Conservation (phyloP, 257 asterid genomes). For the Capsicum rhomboideum region DNA sequence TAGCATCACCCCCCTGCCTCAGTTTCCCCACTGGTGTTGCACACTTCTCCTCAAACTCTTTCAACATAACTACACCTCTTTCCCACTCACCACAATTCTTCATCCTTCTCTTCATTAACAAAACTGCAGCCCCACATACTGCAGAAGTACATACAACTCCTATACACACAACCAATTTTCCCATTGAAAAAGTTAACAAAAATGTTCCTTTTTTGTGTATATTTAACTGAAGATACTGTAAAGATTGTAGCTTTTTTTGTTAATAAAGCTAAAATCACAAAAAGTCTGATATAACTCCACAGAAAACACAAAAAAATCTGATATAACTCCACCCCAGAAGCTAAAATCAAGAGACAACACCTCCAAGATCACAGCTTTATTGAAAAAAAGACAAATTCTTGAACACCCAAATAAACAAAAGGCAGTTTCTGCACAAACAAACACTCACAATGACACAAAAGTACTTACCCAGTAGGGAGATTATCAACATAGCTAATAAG, state of each 20-base stretch:
- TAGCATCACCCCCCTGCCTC: slow-evolving; percentile 79
- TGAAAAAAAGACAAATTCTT: background rate
- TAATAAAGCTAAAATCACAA: background rate
- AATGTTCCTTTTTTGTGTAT: background rate
- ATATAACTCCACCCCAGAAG: background rate
- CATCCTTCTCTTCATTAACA: slow-evolving; percentile 47
- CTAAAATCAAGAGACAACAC: background rate
- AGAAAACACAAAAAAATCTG: background rate
- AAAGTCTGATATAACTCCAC: no score
- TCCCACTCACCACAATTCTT: slow-evolving; percentile 58
- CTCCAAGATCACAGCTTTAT: background rate
- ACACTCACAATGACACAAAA: no score
- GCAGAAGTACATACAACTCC: slow-evolving; percentile 67
- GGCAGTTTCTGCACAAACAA: background rate
- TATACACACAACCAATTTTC: slow-evolving; percentile 53
- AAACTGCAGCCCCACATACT: slow-evolving; percentile 49
- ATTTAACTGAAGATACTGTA: background rate
- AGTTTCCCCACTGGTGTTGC: slow-evolving; percentile 57
- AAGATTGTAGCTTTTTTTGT: background rate
- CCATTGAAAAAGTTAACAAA: slow-evolving; percentile 30
- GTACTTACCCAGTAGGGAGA: slow-evolving; percentile 75
- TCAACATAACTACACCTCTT: slow-evolving; percentile 46
- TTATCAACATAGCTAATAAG: slow-evolving; percentile 73
- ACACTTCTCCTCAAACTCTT: slow-evolving; percentile 69
- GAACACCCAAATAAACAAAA: background rate